Evolutionary conservation across 2,329 filamentous ascomycete species (phyloP), one percentile per base, ranked within the genome.

Genomic region (Neofusicoccum parvum): DNA sequence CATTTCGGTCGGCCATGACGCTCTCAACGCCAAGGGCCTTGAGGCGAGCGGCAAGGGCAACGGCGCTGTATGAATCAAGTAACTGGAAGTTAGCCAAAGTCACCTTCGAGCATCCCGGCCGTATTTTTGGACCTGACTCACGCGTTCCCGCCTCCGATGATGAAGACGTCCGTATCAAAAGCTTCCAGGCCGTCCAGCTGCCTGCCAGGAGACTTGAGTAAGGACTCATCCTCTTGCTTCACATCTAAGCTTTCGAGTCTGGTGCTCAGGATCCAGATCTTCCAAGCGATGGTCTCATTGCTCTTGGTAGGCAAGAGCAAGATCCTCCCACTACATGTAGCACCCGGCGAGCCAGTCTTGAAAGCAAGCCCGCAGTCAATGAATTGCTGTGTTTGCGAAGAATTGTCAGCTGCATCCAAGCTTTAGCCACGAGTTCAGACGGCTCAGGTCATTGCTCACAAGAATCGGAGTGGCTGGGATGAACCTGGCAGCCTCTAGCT

Each of bases 1-100:
- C 46, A 17, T 80, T 78, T 5, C 70, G 70, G 17, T 81, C 79
- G 7, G 76, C 62, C n/a, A 81, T 72, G 15, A 81, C 59, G 45
- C 69, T 75, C 9, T 76, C 74, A 0, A 80, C 72, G 0, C 72
- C 73, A 0, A 80, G 48, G 0, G 79, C 75, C 54, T 81, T 81
- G 7, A 81, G 70, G 2, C 79, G 75, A 0, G 78, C 78, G 0
- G 77, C 74, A 1, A 77, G 71, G 7, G 72, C 62, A 0, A 76
- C 43, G 0, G 72, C 77, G 23, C 65, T 68, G 41, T 15, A 20
- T 2, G 34, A 14, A 56, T 3, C 3, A 11, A 43, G 4, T 46
- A 17, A 5, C 27, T 23, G 11, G 7, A 37, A 12, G 39, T 48
- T 11, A 60, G 48, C 17, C 32, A 27, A n/a, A 15, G 20, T 39